phyloP scores from a whole-genome alignment of 2,329 filamentous ascomycete genomes.

The Pestalotiopsis sp. region DNA sequence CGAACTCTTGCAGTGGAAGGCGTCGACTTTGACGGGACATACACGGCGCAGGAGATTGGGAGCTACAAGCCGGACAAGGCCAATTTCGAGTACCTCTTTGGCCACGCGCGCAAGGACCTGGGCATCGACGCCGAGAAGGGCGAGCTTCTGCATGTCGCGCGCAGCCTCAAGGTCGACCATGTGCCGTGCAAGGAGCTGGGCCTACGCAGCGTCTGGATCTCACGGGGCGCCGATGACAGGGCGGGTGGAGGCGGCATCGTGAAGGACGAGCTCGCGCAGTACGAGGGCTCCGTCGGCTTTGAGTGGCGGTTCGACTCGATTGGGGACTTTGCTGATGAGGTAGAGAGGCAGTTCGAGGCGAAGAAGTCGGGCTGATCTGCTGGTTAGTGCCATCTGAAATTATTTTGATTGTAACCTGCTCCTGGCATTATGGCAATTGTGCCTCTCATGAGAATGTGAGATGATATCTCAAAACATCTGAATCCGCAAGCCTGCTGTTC shows the following conservation, averaged over 20 bases:
- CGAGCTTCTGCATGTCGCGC: constrained; percentile 66
- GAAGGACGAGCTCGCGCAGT: constrained; percentile 18
- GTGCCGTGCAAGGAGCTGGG: constrained; percentile 61
- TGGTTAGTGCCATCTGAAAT: background rate
- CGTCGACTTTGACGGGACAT: constrained; percentile 58
- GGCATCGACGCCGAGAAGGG: constrained; percentile 48
- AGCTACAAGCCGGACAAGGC: constrained; percentile 65
- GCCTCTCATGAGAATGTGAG: no score
- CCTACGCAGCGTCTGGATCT: constrained; percentile 66
- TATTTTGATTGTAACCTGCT: no score
- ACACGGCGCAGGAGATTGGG: constrained; percentile 71
- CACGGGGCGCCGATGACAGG: constrained; percentile 43
- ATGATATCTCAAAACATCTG: no score
- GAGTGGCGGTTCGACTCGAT: constrained; percentile 39
- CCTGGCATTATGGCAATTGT: no score
- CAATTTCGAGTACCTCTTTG: constrained; percentile 69
- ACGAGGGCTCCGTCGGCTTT: constrained; percentile 31
- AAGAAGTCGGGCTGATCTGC: constrained; percentile 15
- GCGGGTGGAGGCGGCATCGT: background rate
- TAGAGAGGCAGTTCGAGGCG: constrained; percentile 36
- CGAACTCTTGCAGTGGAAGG: constrained; percentile 37
- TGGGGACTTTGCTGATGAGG: constrained; percentile 39
- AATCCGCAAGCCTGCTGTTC: no score
- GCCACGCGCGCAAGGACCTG: constrained; percentile 50
- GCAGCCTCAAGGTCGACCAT: constrained; percentile 68